phyloP scores from a whole-genome alignment of 176 grass and related monocot genomes.

The Tuctoria greenei region DNA sequence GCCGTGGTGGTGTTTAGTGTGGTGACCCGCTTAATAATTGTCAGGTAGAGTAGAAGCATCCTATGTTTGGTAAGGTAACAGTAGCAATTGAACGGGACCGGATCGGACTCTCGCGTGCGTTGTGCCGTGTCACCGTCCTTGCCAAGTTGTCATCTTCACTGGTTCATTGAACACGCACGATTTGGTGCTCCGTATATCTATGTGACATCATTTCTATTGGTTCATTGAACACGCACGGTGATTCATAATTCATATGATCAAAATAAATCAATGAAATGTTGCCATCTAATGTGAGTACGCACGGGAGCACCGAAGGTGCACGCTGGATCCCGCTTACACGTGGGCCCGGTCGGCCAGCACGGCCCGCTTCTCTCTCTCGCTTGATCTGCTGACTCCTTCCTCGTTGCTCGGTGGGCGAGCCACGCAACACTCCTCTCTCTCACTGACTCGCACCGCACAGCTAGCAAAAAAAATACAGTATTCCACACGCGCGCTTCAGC shows the following conservation, averaged over 20 bases:
- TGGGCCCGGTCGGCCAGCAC: neutral
- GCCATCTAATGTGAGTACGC: too few relatives aligned
- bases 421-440: slow-evolving; percentile 6
- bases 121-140: neutral
- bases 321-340: neutral
- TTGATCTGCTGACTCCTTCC: neutral
- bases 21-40: slow-evolving; percentile 26
- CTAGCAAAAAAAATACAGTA: neutral
- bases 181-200: too few relatives aligned
- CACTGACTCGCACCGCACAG: neutral
- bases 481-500: neutral
- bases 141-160: neutral
- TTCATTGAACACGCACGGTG: too few relatives aligned
- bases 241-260: too few relatives aligned
- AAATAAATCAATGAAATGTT: too few relatives aligned
- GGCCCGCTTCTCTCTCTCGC: neutral
- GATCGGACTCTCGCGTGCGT: neutral
- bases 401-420: slow-evolving; percentile 36
- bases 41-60: slow-evolving; percentile 32
- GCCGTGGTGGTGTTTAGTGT: neutral
- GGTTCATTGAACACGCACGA: too few relatives aligned
- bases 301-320: too few relatives aligned
- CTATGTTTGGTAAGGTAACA: neutral
- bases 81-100: neutral
- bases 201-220: too few relatives aligned